A percentile compares a stretch with the other conserved stretches of the same genome.
Evolutionary conservation across 495 filamentous ascomycete species (phyloP).

Genomic region (Apodospora peruviana): DNA sequence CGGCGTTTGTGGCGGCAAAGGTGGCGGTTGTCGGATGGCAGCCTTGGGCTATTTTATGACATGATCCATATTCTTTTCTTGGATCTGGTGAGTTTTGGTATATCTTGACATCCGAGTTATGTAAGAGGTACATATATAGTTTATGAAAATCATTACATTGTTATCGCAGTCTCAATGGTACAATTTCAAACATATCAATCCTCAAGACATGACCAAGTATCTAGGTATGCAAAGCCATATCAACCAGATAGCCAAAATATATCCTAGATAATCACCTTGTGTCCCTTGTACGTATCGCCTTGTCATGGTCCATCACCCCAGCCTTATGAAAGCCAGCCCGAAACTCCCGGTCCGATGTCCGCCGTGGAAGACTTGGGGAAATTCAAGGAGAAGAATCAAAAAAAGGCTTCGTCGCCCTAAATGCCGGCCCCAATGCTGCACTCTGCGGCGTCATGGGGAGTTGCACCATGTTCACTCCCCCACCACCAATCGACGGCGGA

Average conservation of each 20-base stretch:
- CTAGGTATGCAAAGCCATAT: background rate
- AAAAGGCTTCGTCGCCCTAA: conserved; percentile 30
- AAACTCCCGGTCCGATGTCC: too few species aligned
- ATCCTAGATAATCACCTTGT: too few species aligned
- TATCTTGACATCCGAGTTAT: too few species aligned
- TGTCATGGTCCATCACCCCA: too few species aligned
- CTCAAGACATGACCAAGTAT: background rate
- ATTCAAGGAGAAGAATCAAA: conserved; percentile 2
- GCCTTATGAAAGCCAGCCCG: background rate
- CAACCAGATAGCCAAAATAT: background rate
- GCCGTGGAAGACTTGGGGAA: too few species aligned
- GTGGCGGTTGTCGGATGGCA: conserved; percentile 41
- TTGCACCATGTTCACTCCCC: background rate
- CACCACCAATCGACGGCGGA: background rate
- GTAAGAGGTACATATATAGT: too few species aligned
- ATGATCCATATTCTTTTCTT: background rate
- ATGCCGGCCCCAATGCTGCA: conserved; percentile 59
- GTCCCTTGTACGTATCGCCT: too few species aligned
- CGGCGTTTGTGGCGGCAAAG: conserved; percentile 45
- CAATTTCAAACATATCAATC: too few species aligned
- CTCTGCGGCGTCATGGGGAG: conserved; percentile 53
- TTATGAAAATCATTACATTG: too few species aligned
- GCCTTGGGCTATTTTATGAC: conserved; percentile 32
- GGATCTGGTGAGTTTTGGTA: background rate
- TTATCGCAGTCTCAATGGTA: too few species aligned